These are phyloP conservation scores for Irpex sp. DNA, from an alignment of 1,284 basidiomycete species.

Conservation along the genomic window DNA sequence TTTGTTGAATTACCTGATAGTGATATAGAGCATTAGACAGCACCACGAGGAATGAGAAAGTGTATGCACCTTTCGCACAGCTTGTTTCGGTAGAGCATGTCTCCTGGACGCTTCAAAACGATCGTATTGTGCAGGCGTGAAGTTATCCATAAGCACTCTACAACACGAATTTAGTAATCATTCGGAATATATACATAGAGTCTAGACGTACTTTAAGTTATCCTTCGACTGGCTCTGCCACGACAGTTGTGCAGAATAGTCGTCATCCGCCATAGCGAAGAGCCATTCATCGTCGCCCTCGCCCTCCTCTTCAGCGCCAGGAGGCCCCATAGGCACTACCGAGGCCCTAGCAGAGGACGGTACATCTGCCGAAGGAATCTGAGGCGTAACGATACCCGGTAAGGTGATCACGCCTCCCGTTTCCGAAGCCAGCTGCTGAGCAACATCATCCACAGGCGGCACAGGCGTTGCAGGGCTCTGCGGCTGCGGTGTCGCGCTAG, in stretches of 20 bases:
- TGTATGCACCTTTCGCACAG: constrained; percentile 66
- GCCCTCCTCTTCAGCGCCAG: constrained; percentile 38
- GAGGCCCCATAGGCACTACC: constrained; percentile 14
- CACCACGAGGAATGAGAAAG: constrained; percentile 1
- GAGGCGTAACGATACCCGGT: constrained; percentile 17
- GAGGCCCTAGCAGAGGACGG: constrained; percentile 24
- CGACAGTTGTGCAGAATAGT: constrained; percentile 74
- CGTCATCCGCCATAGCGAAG: constrained; percentile 81
- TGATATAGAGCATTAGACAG: constrained; percentile 2
- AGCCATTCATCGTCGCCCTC: constrained; percentile 73
- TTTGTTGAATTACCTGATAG: constrained; percentile 77
- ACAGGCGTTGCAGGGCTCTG: constrained; percentile 3
- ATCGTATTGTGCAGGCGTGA: constrained; percentile 81
- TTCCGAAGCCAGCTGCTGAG: constrained; percentile 11
- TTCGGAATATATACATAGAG: neutral
- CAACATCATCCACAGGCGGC: constrained; percentile 10
- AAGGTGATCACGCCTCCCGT: constrained; percentile 20
- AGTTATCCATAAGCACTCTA: constrained; percentile 85
- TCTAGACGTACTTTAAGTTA: constrained; percentile 62
- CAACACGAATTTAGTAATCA: neutral
- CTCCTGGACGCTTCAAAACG: constrained; percentile 86
- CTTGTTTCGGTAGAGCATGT: constrained; percentile 79
- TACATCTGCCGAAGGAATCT: constrained; percentile 3
- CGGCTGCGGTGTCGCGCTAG: constrained; percentile 11
- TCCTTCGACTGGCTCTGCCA: constrained; percentile 84